Evolutionary conservation across 257 asterid genomes (phyloP), one percentile per base, ranked within the genome.

Genomic region (Salvia splendens): DNA sequence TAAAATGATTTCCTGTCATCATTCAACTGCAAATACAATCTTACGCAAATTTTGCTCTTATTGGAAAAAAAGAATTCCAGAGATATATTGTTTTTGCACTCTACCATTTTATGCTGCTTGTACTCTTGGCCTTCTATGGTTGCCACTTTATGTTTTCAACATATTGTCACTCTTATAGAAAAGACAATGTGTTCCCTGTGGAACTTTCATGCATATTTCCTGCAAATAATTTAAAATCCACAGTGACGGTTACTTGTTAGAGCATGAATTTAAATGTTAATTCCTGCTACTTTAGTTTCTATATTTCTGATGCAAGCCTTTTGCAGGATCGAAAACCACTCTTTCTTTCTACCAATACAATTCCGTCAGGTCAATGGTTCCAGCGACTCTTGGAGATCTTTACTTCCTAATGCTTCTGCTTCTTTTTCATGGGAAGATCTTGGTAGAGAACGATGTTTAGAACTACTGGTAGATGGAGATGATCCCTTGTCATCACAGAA

Each of bases 351-450:
- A 69, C 89, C 99, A 5, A 47, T 94, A 61, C 88, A 73, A 78
- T 84, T 86, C 79, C 99, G 97, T 75, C 99, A 94, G 91, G 85
- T 78, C 15, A 82, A 82, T 75, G 92, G 97, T 67, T 72, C 92
- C 72, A 65, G 74, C 61, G 89, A 82, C 65, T 87, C 97, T 38
- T 94, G 97, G 99, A 83, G 82, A 72, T 72, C 83, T 67, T 84
- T 94, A 64, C 91, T 77, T 41, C 96, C 96, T 62, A 88, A 88
- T 80, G 83, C 97, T 65, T 86, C 99, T 61, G 74, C 89, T 52
- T 76, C 92, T 57, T 94, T 91, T 84, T 84, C 91, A 40, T 94
- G 97, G 97, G 96, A 94, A 75, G 99, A 94, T 79, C 89, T 94
- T 80, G 95, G 97, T 66, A 85, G 96, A 70, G 78, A 80, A 64